These are phyloP conservation scores for Fusarium nodosum DNA, from an alignment of 2,329 filamentous ascomycete species.

Conservation along the genomic window DNA sequence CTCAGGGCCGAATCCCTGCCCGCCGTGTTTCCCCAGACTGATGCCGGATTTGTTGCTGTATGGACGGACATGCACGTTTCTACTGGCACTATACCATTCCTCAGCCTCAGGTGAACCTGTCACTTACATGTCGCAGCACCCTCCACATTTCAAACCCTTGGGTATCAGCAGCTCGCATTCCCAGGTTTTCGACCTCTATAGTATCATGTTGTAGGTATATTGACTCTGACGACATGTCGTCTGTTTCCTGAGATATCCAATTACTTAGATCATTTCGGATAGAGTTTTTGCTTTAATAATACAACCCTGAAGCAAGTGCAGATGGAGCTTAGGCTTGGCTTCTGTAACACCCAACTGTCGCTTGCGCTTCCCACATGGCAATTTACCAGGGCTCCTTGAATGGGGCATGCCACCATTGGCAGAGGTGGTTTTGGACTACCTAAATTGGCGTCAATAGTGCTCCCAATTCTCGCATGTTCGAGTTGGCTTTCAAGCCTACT, in stretches of 20 bases:
- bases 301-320: constrained; percentile 23
- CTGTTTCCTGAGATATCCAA: neutral
- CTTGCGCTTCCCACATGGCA: constrained; percentile 48
- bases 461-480: neutral
- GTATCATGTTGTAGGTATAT: neutral
- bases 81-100: constrained; percentile 19
- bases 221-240: constrained; percentile 3
- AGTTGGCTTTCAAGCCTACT: neutral
- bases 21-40: constrained; percentile 38
- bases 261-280: constrained; percentile 4
- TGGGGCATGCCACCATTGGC: neutral
- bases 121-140: constrained; percentile 25
- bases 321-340: constrained; percentile 25
- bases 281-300: constrained; percentile 8
- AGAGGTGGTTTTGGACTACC: too few relatives aligned
- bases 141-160: constrained; percentile 3
- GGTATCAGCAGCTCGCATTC: neutral
- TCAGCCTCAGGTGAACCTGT: constrained; percentile 50
- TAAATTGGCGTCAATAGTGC: too few relatives aligned
- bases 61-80: constrained; percentile 2
- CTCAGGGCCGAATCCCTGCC: constrained; percentile 33
- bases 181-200: neutral
- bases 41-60: constrained; percentile 19
- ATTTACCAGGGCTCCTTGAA: constrained; percentile 29
- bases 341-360: constrained; percentile 34